Evolutionary conservation across 1,139 yeast genomes (phyloP), one percentile per base, ranked within the genome.

Genomic region (Candida labiduridarum): DNA sequence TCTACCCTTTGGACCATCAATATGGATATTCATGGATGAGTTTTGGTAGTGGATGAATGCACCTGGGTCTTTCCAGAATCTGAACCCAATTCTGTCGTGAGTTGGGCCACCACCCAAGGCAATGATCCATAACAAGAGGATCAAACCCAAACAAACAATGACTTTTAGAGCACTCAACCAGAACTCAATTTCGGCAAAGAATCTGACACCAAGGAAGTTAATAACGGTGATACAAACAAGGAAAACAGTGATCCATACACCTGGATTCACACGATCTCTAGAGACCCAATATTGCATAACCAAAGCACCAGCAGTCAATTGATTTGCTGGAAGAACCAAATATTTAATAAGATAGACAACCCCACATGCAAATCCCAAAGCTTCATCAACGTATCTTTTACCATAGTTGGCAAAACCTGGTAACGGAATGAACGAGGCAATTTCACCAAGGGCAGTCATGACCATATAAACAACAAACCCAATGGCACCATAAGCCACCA

Each of bases 341-440:
- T 85, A 86, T 51, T 67, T 67, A 82, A 74, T 57, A 83, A 74
- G 49, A 65, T 86, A 86, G 19, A 78, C 76, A 63, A 83, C 83
- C 51, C 91, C 92, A 61, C 87, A 86, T 2, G 90, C 90, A 66
- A 85, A 85, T 1, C 91, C 92, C 47, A 86, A 73, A 4, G 89
- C 81, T 35, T 84, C 86, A 58, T 85, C 90, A 51, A 81, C 83
- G 59, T 84, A 86, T 54, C 91, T 73, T 48, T 82, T 76, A 51
- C 87, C 83, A 62, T 85, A 86, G 58, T 87, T 85, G 29, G 89
- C 82, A 65, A 85, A 85, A 31, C 90, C 90, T 62, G 84, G 87
- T 59, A 85, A 71, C 16, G 91, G 91, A 49, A 84, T 74, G 59
- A 79, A 84, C 14, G 90, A 76, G n/a, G 90, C 88, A 72, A 87